Base-by-base conservation (phyloP, 2,329 filamentous ascomycete species). In the Aspergillus phoenicis region DNA sequence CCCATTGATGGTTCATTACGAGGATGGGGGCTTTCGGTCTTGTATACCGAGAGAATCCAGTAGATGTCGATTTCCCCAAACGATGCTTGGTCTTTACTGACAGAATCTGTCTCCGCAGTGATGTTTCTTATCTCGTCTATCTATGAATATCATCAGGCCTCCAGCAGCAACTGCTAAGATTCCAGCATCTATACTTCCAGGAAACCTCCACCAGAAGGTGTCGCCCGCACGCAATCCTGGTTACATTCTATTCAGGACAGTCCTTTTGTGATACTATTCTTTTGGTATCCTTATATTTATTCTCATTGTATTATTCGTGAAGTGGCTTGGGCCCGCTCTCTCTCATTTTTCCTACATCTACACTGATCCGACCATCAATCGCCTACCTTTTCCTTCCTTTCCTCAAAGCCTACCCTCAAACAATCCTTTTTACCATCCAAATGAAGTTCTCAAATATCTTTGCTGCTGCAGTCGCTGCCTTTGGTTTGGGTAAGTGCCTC, bases 401-500 rank as follows among this genome's bases (percentile, higher is more conserved):
- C 17, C 10, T 20, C 17, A 20, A 36, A 36, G 13, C 33, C 5
- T 26, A 33, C 22, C 26, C 11, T 22, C 15, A 20, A 22, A 26
- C 56, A 17, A 28, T 58, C 56, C n/a, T 52, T 41, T 11, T 5
- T 38, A 38, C 15, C 33, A 30, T 41, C 55, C 52, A 53, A 41
- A 58, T 58, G 48, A 51, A 41, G 28, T n/a, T 43, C 1, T 36
- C 57, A 24, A 43, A 41, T 39, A 22, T 59, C 15, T 15, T 59
- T 33, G n/a, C 30, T 13, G 10, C 43, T 41, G 45, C 38, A 24
- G 47, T 55, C n/a, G 26, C 49, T 22, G 36, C 49, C 17, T 47
- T 59, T 33, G 33, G 57, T 15, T 36, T 64, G 11, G 55, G 58
- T 64, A 52, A 52, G 55, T 20, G 22, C 8, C 6, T 30, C 24